phyloP scores from a whole-genome alignment of 2,329 filamentous ascomycete genomes.

The Sporothrix pallida region DNA sequence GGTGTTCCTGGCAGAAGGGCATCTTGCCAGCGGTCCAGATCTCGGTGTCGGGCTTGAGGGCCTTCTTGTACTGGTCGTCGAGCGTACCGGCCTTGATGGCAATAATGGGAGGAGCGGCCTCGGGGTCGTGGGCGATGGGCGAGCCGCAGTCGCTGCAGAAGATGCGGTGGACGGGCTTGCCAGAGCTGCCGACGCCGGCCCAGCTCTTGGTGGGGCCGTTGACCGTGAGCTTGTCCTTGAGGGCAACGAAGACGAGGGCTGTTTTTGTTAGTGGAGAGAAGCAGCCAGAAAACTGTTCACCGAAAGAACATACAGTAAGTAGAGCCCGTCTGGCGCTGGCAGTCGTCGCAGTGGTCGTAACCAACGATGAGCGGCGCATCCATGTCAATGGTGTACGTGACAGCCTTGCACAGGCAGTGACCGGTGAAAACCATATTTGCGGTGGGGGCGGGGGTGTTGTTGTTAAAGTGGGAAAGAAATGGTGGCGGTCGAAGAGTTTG shows the following conservation, averaged over 20 bases:
- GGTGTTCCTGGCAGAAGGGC: conserved; percentile 70
- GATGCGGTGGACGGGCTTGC: conserved; percentile 68
- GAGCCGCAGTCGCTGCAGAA: conserved; percentile 74
- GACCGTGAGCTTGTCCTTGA: conserved; percentile 68
- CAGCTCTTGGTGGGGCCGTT: conserved; percentile 69
- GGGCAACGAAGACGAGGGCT: conserved; percentile 70
- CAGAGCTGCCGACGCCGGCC: conserved; percentile 64
- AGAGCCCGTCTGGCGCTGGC: conserved; percentile 71
- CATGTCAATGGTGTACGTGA: conserved; percentile 68
- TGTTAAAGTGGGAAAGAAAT: not conserved
- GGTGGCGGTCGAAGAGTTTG: not conserved
- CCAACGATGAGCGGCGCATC: conserved; percentile 61
- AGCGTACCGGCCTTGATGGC: conserved; percentile 71
- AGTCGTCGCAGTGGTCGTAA: conserved; percentile 76
- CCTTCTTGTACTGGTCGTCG: conserved; percentile 69
- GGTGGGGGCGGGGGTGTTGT: conserved; percentile 15
- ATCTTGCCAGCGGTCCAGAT: conserved; percentile 74
- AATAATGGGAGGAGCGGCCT: conserved; percentile 72
- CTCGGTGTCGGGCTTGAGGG: conserved; percentile 70
- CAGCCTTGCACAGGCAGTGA: conserved; percentile 73
- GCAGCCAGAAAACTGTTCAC: not conserved
- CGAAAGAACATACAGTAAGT: conserved; percentile 63
- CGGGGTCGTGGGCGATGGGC: conserved; percentile 72
- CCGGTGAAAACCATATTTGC: conserved; percentile 46
- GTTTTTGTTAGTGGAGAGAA: conserved; percentile 6